phyloP scores from a whole-genome alignment of 192 early-diverging fungal species.

The Paraglomus brasilianum region DNA sequence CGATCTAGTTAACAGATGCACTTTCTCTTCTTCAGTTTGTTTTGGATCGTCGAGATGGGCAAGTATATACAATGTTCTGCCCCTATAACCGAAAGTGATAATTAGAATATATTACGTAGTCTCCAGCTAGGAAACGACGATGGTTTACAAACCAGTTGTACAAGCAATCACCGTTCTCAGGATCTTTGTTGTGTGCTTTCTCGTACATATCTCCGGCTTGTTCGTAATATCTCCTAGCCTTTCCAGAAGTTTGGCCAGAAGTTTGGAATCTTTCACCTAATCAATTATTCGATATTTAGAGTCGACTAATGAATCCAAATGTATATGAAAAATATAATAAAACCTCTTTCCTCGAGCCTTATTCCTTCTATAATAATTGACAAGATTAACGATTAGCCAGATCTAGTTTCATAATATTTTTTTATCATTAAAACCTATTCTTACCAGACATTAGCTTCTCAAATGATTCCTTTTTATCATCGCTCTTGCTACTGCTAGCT shows the following conservation, averaged over 20 bases:
- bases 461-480: too few relatives aligned
- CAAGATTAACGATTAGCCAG: background rate
- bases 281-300: constrained; percentile 57
- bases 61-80: constrained; percentile 57
- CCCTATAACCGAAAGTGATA: constrained; percentile 35
- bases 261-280: constrained; percentile 62
- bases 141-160: constrained; percentile 61
- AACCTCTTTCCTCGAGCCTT: constrained; percentile 52
- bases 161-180: constrained; percentile 56
- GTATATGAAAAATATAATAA: background rate
- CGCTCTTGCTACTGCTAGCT: too few relatives aligned
- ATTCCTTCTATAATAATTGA: constrained; percentile 43
- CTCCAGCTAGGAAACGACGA: background rate
- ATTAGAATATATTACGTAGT: background rate
- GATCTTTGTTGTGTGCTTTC: constrained; percentile 54
- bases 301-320: background rate
- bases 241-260: too few relatives aligned
- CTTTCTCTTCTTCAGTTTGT: constrained; percentile 38
- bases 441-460: constrained; percentile 4
- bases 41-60: constrained; percentile 52
- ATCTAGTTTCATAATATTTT: background rate
- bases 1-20: constrained; percentile 50
- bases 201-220: constrained; percentile 63
- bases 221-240: constrained; percentile 66
- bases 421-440: background rate